Evolutionary conservation across 169 alveolate genomes (phyloP).

Genomic region (Eimeria maxima): DNA sequence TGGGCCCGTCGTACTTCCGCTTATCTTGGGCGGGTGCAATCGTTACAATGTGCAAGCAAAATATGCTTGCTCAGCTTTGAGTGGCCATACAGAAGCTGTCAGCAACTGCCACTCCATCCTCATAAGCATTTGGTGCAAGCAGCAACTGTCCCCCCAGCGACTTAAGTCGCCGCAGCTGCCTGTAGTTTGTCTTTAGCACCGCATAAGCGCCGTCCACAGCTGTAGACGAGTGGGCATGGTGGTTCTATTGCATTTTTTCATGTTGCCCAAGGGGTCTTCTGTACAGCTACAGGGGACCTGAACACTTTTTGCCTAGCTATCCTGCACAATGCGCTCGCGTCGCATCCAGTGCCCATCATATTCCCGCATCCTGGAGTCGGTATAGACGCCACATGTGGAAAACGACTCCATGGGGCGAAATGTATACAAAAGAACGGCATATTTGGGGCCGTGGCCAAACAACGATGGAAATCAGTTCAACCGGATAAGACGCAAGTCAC

Average conservation of each 20-base stretch:
- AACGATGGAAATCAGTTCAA: background rate
- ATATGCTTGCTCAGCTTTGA: background rate
- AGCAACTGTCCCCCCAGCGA: background rate
- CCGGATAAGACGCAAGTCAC: background rate
- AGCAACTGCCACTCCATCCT: background rate
- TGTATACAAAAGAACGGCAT: background rate
- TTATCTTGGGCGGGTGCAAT: background rate
- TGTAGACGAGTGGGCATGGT: background rate
- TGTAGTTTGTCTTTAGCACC: background rate
- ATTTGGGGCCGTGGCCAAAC: background rate
- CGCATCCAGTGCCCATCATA: background rate
- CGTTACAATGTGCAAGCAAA: background rate
- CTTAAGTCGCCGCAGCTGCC: background rate
- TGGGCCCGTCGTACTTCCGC: background rate
- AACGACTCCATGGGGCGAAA: background rate
- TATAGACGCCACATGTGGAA: background rate
- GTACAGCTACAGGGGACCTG: background rate
- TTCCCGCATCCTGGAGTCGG: background rate
- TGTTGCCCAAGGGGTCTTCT: background rate
- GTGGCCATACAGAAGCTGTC: background rate
- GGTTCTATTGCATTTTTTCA: background rate
- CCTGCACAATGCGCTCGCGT: background rate
- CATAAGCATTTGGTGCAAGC: background rate
- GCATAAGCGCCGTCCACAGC: background rate
- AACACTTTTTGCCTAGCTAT: background rate